Evolutionary conservation across 2,329 filamentous ascomycete species (phyloP).

Genomic region (Botrytis byssoidea): DNA sequence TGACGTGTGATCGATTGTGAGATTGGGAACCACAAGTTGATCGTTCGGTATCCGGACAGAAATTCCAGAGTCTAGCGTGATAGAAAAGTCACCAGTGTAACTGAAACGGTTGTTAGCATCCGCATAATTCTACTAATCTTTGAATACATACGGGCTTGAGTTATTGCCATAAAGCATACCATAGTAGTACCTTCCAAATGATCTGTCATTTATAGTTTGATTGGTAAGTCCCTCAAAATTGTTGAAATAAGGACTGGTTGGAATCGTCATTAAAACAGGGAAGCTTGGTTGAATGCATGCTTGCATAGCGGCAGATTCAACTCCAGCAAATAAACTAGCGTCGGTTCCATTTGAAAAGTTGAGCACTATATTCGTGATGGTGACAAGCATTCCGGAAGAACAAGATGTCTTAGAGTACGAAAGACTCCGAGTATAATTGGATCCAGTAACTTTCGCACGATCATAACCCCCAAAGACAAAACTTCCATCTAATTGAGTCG

Average conservation of each 20-base stretch:
- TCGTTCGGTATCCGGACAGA: conserved; percentile 21
- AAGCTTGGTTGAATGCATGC: conserved; percentile 14
- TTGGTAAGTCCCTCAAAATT: neutral
- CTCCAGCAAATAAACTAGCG: conserved; percentile 2
- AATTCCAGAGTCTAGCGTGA: conserved; percentile 12
- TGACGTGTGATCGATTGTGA: neutral
- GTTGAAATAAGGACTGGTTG: neutral
- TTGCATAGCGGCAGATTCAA: neutral
- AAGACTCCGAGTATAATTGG: conserved; percentile 3
- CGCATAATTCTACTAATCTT: neutral
- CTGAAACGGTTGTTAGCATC: neutral
- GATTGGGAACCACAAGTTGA: conserved; percentile 7
- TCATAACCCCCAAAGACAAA: conserved; percentile 17
- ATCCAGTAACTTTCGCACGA: conserved; percentile 9
- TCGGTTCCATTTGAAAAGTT: conserved; percentile 20
- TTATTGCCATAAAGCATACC: neutral
- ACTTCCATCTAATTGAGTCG: neutral
- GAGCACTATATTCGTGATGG: conserved; percentile 13
- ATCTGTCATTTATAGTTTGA: neutral
- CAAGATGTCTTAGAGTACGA: neutral
- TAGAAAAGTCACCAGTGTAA: conserved; percentile 13
- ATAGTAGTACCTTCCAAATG: conserved; percentile 10
- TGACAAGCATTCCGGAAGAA: conserved; percentile 10
- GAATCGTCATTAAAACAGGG: conserved; percentile 6
- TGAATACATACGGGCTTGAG: neutral